Conservation (phyloP, 345 rosid genomes). For the Citrus trifoliata region DNA sequence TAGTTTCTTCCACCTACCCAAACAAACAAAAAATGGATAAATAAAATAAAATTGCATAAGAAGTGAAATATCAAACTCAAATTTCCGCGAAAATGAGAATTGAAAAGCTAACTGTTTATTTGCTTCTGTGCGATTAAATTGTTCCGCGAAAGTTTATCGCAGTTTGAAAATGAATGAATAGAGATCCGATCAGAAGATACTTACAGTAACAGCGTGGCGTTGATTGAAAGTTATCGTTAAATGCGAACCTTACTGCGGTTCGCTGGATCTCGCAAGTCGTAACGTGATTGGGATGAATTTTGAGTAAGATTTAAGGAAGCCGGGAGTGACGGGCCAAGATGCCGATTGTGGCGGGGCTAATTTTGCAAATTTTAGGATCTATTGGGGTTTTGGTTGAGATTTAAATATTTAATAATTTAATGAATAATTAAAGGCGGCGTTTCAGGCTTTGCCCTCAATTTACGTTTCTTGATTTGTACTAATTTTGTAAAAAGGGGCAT, state of each 20-base stretch:
- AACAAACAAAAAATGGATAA: not conserved
- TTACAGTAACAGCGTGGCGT: not conserved
- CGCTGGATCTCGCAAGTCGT: constrained; percentile 13
- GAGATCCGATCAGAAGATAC: constrained; percentile 13
- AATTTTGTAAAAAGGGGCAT: too few species aligned
- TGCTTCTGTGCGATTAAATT: not conserved
- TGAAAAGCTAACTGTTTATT: not conserved
- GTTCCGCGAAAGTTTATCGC: not conserved
- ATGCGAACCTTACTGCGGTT: not conserved
- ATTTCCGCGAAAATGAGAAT: not conserved
- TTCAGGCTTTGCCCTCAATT: too few species aligned
- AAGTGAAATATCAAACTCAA: not conserved
- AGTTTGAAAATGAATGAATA: not conserved
- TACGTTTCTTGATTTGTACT: too few species aligned
- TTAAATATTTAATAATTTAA: not conserved
- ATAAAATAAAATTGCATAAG: not conserved
- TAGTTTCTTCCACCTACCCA: not conserved
- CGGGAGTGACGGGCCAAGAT: not conserved
- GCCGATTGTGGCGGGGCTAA: not conserved
- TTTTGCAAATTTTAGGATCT: not conserved
- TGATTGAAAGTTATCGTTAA: not conserved
- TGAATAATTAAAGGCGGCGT: not conserved
- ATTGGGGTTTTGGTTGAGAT: too few species aligned
- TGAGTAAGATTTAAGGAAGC: constrained; percentile 15
- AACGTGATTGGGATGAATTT: constrained; percentile 9